These are phyloP conservation scores for Articulospora tetracladia DNA, from an alignment of 495 filamentous ascomycete species.

Conservation along the genomic window DNA sequence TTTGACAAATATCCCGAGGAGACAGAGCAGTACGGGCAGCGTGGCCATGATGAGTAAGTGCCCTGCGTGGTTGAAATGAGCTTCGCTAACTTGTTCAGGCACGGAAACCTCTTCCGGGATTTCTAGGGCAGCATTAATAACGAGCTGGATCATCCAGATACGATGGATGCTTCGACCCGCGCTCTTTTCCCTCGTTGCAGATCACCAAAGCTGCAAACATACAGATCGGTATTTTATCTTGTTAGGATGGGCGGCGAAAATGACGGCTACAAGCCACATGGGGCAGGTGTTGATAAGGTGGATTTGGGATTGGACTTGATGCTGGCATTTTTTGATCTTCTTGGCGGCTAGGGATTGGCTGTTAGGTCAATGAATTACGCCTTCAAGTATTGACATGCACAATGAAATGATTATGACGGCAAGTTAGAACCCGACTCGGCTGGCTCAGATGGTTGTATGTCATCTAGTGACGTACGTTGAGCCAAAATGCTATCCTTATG, in stretches of 20 bases:
- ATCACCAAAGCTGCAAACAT: background rate
- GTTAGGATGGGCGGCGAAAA: background rate
- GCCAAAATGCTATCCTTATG: too few relatives aligned
- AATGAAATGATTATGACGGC: background rate
- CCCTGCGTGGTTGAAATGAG: background rate
- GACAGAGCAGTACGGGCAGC: slow-evolving; percentile 79
- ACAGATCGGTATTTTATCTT: background rate
- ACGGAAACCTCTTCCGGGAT: slow-evolving; percentile 68
- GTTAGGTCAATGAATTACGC: background rate
- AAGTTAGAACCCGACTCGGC: background rate
- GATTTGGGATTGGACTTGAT: background rate
- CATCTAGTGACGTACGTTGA: too few relatives aligned
- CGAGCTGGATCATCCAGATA: too few relatives aligned
- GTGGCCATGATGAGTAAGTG: slow-evolving; percentile 79
- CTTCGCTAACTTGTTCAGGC: slow-evolving; percentile 37
- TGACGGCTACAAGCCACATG: background rate
- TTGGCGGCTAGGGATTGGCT: background rate
- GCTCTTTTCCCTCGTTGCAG: background rate
- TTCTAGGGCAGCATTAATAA: slow-evolving; percentile 36
- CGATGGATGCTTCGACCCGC: background rate
- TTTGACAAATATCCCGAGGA: slow-evolving; percentile 99
- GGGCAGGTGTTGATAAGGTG: background rate
- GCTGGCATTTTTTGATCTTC: background rate
- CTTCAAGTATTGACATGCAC: background rate
- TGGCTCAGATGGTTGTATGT: too few relatives aligned